Conservation (phyloP, 768 basidiomycete genomes). For the Mycena venus region DNA sequence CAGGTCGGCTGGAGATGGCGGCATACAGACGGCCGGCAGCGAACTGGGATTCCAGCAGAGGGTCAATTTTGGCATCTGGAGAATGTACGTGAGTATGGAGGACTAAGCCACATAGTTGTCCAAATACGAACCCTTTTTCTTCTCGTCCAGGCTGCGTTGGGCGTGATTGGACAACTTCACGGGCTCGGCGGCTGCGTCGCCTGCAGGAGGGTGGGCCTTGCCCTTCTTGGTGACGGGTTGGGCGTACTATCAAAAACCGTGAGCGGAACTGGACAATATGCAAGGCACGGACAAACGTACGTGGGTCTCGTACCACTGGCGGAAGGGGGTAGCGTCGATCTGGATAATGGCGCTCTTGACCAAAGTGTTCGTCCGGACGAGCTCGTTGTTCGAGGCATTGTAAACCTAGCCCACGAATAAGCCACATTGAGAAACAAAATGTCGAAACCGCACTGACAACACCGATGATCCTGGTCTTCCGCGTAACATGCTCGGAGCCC, state of each 20-base stretch:
- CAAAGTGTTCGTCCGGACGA: constrained; percentile 99
- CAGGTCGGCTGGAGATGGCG: constrained; percentile 92
- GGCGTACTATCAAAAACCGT: constrained; percentile 79
- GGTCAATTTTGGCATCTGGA: constrained; percentile 91
- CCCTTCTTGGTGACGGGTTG: constrained; percentile 94
- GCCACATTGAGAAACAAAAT: background rate
- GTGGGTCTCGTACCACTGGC: constrained; percentile 99
- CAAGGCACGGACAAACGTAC: constrained; percentile 63
- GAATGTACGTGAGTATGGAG: constrained; percentile 5
- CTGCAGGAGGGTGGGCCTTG: constrained; percentile 67
- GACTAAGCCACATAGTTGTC: too few relatives aligned
- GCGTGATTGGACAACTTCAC: constrained; percentile 93
- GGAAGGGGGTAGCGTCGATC: constrained; percentile 98
- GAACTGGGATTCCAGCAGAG: constrained; percentile 90
- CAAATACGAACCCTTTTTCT: constrained; percentile 82
- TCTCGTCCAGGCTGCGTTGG: constrained; percentile 88
- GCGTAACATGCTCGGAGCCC: constrained; percentile 94
- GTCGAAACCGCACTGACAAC: constrained; percentile 76
- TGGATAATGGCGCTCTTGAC: constrained; percentile 98
- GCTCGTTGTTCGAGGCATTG: constrained; percentile 99
- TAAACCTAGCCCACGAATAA: constrained; percentile 74
- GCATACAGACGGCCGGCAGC: constrained; percentile 97
- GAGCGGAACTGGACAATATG: constrained; percentile 15
- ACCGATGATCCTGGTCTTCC: constrained; percentile 95
- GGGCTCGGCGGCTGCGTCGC: constrained; percentile 65